These are phyloP conservation scores for Ceratobasidium sp. DNA, from an alignment of 1,284 basidiomycete genomes.

Conservation along the genomic window DNA sequence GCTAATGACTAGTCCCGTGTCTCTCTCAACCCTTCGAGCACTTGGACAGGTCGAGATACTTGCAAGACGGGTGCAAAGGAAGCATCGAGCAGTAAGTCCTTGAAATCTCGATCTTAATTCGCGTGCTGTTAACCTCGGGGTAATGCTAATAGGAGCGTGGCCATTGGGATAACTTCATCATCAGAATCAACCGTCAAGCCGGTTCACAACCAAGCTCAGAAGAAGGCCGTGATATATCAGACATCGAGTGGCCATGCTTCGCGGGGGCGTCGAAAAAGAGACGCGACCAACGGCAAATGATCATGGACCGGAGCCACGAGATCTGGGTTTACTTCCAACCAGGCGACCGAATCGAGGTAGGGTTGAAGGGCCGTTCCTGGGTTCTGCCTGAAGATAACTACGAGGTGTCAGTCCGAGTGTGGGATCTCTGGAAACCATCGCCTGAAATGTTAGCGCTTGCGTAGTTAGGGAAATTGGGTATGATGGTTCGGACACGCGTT, in stretches of 20 bases:
- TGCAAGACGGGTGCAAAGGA: neutral
- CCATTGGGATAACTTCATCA: constrained; percentile 4
- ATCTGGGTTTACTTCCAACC: constrained; percentile 15
- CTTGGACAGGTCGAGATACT: neutral
- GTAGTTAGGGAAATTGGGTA: too few relatives aligned
- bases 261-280: neutral
- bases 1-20: neutral
- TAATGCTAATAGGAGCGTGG: neutral
- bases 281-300: neutral
- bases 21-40: neutral
- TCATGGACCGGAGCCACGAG: constrained; percentile 8
- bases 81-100: neutral
- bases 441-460: neutral
- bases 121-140: too few relatives aligned
- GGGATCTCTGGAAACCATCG: neutral
- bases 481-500: too few relatives aligned
- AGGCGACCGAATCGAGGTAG: constrained; percentile 25
- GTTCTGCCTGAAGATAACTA: neutral
- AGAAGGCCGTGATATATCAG: neutral
- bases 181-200: neutral
- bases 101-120: neutral
- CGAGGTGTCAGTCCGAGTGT: neutral
- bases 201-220: neutral
- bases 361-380: neutral
- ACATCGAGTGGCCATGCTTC: neutral